phyloP scores from a whole-genome alignment of 371 early-diverging fungal species.

The Mortierella sp. region DNA sequence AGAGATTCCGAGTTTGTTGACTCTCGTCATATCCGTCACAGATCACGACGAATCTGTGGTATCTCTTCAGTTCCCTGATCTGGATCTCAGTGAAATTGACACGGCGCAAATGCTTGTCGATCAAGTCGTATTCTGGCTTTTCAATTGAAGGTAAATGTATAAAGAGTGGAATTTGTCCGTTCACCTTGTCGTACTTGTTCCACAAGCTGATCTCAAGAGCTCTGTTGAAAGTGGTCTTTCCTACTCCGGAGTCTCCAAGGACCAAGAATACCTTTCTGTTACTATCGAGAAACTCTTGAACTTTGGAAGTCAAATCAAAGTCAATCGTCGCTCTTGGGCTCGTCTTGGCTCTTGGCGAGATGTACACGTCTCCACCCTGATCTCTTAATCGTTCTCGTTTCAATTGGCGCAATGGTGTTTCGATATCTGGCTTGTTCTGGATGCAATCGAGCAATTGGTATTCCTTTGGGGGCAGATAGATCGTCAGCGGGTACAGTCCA shows the following conservation, averaged over 20 bases:
- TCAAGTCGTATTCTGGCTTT: slow-evolving; percentile 4
- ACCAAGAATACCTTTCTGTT: slow-evolving; percentile 9
- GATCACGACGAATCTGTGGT: background rate
- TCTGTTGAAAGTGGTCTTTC: slow-evolving; percentile 16
- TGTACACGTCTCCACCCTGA: background rate
- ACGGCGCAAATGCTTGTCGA: slow-evolving; percentile 1
- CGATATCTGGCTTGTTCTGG: background rate
- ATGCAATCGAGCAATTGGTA: background rate
- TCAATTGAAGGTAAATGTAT: background rate
- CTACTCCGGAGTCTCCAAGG: slow-evolving; percentile 13
- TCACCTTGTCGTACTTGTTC: background rate
- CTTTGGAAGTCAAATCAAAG: background rate
- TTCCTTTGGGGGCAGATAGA: background rate
- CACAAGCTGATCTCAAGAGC: background rate
- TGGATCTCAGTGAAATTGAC: background rate
- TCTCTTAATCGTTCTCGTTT: background rate
- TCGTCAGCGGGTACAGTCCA: background rate
- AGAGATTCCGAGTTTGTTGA: background rate
- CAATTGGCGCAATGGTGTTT: background rate
- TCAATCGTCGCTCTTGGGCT: background rate
- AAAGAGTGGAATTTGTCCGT: slow-evolving; percentile 7
- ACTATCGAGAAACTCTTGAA: background rate
- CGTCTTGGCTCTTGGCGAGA: slow-evolving; percentile 1
- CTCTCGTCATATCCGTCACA: background rate
- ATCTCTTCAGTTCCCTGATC: background rate